A percentile compares a stretch with the other conserved stretches of the same genome.
phyloP scores from a whole-genome alignment of 2,329 filamentous ascomycete species.

The Blastomyces gilchristii region DNA sequence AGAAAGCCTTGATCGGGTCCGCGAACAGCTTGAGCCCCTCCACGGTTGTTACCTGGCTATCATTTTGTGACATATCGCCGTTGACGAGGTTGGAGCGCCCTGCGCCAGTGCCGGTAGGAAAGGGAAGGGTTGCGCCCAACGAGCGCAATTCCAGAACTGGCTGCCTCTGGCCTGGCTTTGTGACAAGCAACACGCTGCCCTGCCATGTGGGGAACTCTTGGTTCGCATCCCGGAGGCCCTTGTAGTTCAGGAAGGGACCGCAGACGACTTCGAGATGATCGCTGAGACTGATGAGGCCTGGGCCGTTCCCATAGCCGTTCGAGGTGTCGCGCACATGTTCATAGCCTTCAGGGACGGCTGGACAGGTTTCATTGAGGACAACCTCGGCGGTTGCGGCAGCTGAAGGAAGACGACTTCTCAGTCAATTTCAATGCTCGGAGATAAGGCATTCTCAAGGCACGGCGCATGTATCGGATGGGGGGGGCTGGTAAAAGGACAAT shows the following conservation, averaged over 20 bases:
- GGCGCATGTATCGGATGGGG: neutral
- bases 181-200: slow-evolving; percentile 77
- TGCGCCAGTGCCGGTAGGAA: neutral
- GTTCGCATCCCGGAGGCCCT: slow-evolving; percentile 34
- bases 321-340: slow-evolving; percentile 14
- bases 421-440: neutral
- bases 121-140: slow-evolving; percentile 16
- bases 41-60: slow-evolving; percentile 22
- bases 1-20: slow-evolving; percentile 49
- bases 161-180: slow-evolving; percentile 56
- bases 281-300: slow-evolving; percentile 15
- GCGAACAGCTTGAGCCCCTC: slow-evolving; percentile 50
- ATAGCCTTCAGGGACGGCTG: slow-evolving; percentile 10
- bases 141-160: slow-evolving; percentile 46
- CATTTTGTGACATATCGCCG: slow-evolving; percentile 11
- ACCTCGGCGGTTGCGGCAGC: neutral
- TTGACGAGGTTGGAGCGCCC: slow-evolving; percentile 9
- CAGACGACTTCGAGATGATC: slow-evolving; percentile 33
- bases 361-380: neutral
- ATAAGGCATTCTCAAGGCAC: neutral
- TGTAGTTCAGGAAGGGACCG: slow-evolving; percentile 41
- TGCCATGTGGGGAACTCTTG: slow-evolving; percentile 49
- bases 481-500: neutral
- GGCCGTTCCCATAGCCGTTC: slow-evolving; percentile 18
- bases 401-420: neutral